Percentiles rank a stretch among this genome's conserved stretches.
phyloP scores from a whole-genome alignment of 2,329 filamentous ascomycete genomes.

The Phoma sp. region DNA sequence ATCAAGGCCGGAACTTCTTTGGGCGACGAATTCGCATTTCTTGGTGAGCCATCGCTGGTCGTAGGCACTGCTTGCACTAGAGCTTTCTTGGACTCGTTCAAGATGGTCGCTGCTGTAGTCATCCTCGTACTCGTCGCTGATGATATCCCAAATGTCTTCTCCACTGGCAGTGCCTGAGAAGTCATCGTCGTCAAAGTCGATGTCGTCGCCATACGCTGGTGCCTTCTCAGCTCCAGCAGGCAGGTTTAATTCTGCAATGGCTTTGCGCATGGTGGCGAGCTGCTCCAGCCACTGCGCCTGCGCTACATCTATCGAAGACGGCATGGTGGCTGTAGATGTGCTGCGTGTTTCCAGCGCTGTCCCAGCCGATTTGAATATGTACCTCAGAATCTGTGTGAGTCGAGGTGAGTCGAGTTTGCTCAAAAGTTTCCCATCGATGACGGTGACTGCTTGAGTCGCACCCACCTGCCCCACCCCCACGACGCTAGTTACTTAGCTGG shows the following conservation, averaged over 20 bases:
- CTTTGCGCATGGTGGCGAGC: conserved; percentile 82
- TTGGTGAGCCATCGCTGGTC: conserved; percentile 72
- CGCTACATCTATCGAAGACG: conserved; percentile 47
- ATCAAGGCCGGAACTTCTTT: conserved; percentile 69
- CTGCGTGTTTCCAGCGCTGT: not conserved
- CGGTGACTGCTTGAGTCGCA: conserved; percentile 24
- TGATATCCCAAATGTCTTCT: conserved; percentile 92
- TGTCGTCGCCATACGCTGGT: conserved; percentile 61
- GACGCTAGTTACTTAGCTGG: conserved; percentile 18
- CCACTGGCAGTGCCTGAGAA: conserved; percentile 66
- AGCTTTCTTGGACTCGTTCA: conserved; percentile 56
- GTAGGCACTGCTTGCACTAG: conserved; percentile 50
- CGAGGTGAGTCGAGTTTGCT: conserved; percentile 9
- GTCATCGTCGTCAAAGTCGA: conserved; percentile 71
- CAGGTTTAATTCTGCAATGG: conserved; percentile 74
- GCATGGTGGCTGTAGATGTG: conserved; percentile 36
- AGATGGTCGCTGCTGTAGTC: conserved; percentile 69
- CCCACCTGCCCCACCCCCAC: conserved; percentile 31
- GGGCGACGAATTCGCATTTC: conserved; percentile 71
- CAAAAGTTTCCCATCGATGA: conserved; percentile 23
- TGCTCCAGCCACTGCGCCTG: conserved; percentile 82
- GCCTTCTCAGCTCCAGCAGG: conserved; percentile 54
- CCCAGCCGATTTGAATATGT: not conserved
- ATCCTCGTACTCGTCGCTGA: conserved; percentile 74
- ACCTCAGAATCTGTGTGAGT: not conserved